phyloP scores from a whole-genome alignment of 257 asterid genomes.

The Cordia subcordata region DNA sequence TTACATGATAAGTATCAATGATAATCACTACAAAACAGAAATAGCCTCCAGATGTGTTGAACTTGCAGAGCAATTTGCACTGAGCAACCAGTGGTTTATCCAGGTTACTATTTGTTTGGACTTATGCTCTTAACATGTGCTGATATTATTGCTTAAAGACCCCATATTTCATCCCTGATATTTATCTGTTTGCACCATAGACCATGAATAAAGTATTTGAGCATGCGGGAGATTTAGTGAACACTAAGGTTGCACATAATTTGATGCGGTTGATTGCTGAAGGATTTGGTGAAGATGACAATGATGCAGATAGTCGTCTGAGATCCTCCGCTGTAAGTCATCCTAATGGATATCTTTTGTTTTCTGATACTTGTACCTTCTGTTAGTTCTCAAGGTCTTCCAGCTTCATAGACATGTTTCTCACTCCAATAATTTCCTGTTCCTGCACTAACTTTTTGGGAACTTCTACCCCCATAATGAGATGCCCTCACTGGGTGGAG shows the following conservation, averaged over 20 bases:
- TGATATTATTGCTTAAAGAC: constrained; percentile 12
- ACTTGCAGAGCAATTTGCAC: constrained; percentile 98
- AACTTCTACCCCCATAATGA: no score
- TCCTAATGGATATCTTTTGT: constrained; percentile 19
- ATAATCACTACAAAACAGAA: constrained; percentile 91
- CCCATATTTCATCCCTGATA: constrained; percentile 9
- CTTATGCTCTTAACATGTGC: constrained; percentile 7
- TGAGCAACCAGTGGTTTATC: constrained; percentile 98
- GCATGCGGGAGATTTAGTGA: constrained; percentile 96
- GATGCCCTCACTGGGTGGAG: no score
- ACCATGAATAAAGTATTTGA: constrained; percentile 98
- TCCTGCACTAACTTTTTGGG: no score
- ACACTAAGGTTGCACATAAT: constrained; percentile 89
- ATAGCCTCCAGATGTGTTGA: constrained; percentile 99
- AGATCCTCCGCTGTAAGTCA: constrained; percentile 95
- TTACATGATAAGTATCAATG: constrained; percentile 88
- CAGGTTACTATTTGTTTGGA: constrained; percentile 46
- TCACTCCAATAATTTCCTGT: no score
- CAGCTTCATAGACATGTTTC: no score
- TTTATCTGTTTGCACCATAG: constrained; percentile 38
- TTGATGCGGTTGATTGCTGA: constrained; percentile 95
- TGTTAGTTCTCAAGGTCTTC: neutral
- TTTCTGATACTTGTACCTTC: constrained; percentile 5
- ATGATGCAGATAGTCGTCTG: constrained; percentile 78
- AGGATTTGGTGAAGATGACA: constrained; percentile 94